Evolutionary conservation across 2,329 filamentous ascomycete genomes (phyloP), one percentile per base, ranked within the genome.

Genomic region (Botrytis cinerea): DNA sequence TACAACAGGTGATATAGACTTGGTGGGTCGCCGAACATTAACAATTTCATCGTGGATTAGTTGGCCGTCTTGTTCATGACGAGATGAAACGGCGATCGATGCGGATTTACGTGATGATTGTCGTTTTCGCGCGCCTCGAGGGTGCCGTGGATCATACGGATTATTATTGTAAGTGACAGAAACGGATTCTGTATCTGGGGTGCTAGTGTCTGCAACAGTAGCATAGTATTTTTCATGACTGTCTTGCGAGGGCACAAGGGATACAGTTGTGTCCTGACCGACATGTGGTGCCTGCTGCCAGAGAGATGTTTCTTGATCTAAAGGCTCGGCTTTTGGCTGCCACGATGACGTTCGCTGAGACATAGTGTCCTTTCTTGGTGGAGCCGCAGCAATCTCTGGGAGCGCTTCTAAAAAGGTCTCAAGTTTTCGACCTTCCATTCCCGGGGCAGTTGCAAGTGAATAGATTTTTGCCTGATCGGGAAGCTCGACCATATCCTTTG

Each of bases 401-500:
- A 89, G 85, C 12, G 86, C 85, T 64, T 85, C 85, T 16, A 83
- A 83, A 73, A 89, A 83, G 59, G 88, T 81, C 51, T 82, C 82
- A 18, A 88, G 80, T 79, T 89, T 90, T 63, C 85, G 81, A 59
- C 87, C 85, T 77, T 89, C 85, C 84, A 90, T 89, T 20, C 88
- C 88, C 14, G 83, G 84, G 48, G 85, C 84, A 73, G 84, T 83
- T 28, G 86, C 82, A 38, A 90, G 81, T 38, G 84, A 83, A 35
- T 81, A 82, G 60, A 90, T 84, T 71, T 85, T 81, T 32, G 83
- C 81, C 45, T 83, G 81, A 75, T 87, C 85, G 1, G 89, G 89
- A 61, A 91, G 82, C 75, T 88, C 85, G 70, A 91, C 85, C 88
- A 91, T 90, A 73, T 90, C 85, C 54, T 83, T 84, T 74, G 86